Base-by-base conservation (phyloP, 768 basidiomycete species). In the Rhizopogon vinicolor region DNA sequence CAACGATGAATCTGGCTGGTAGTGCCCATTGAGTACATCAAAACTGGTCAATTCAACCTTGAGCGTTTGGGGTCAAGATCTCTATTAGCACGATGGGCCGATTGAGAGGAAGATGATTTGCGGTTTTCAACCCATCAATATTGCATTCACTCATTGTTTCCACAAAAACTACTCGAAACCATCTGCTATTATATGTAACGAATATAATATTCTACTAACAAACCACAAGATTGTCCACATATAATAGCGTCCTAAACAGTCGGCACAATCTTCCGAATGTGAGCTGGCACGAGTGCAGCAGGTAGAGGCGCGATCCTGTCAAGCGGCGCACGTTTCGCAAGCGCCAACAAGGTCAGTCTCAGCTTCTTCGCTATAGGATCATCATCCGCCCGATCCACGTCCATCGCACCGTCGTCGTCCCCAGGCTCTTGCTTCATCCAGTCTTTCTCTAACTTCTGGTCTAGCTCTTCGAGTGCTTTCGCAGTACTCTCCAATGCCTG, bases 291-390 rank as follows among this genome's bases (percentile, higher is more conserved):
- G 45, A 89, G 67, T 44, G 86, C 83, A 41, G 78, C 72, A 8
- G 86, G 86, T 41, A 89, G 64, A 31, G 75, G 75, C 14, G 84
- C 84, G 52, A 89, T 86, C 55, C 78, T 83, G 61, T 89, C 86
- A 57, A 90, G 64, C 1, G 90, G 90, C 9, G 88, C 88, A 6
- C 88, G 79, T 64, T 90, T 89, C 54, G 87, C 86, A 35, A 92
- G 74, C 2, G 89, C 88, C 28, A 92, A 76, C 29, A 92, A 73
- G 64, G 89, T 91, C 59, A 91, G 73, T 40, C 89, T 78, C 48
- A 91, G 72, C 52, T 83, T 78, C 52, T 79, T 78, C 62, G 84
- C 46, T 16, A 73, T 60, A 2, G 78, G 74, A 53, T 85, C 81
- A 64, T 86, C 86, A 5, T 52, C 60, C 12, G 13, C 43, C 45